Conservation (phyloP, 352 stramenopile genomes). For the Phytophthora megakarya region DNA sequence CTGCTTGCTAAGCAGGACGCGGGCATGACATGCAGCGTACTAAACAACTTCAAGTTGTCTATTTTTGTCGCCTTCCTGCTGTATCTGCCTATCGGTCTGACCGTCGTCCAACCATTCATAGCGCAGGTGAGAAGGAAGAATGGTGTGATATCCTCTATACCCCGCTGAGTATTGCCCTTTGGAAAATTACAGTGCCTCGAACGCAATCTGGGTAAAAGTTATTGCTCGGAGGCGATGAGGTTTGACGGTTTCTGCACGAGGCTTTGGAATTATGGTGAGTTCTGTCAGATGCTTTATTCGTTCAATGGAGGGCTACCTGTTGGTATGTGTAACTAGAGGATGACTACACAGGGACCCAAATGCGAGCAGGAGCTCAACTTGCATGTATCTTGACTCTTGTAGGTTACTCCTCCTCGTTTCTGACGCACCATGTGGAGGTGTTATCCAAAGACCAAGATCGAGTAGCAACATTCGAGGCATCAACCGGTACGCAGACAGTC, state of each 20-base stretch:
- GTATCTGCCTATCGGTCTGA: conserved; percentile 63
- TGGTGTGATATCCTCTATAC: neutral
- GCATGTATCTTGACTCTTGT: conserved; percentile 61
- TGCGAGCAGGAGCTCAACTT: conserved; percentile 48
- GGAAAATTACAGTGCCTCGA: conserved; percentile 29
- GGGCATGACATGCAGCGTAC: too few relatives aligned
- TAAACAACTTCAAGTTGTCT: too few relatives aligned
- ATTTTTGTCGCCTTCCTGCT: conserved; percentile 71
- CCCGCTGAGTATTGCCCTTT: neutral
- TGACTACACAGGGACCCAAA: conserved; percentile 41
- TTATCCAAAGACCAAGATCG: conserved; percentile 21
- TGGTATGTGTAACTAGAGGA: conserved; percentile 10
- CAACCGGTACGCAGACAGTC: too few relatives aligned
- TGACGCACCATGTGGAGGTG: conserved; percentile 35
- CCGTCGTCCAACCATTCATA: conserved; percentile 45
- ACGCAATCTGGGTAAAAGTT: conserved; percentile 34
- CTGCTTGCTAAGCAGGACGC: too few relatives aligned
- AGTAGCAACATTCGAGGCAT: conserved; percentile 24
- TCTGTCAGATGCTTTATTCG: neutral
- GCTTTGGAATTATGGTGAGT: conserved; percentile 53
- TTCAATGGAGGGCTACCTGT: neutral
- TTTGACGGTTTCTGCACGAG: conserved; percentile 38
- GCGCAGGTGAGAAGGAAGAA: conserved; percentile 23
- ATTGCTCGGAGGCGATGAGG: conserved; percentile 46
- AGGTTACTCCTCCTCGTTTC: conserved; percentile 57